Percentiles rank a stretch among this genome's conserved stretches.
Conservation (phyloP, 257 asterid genomes). For the Fraxinus americana region DNA sequence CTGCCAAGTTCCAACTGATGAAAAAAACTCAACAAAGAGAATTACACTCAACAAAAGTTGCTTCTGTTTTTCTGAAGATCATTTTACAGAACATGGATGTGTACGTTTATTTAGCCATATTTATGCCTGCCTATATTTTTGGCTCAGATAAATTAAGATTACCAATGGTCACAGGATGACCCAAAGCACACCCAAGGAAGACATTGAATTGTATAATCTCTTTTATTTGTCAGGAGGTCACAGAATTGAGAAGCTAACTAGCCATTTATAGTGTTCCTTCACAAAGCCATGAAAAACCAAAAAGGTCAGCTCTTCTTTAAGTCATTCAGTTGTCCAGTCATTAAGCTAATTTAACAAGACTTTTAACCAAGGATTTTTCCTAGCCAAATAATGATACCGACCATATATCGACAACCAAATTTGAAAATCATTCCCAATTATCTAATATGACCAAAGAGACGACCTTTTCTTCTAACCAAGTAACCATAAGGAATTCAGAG, state of each 20-base stretch:
- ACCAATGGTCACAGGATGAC: not conserved
- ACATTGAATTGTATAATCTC: too few species aligned
- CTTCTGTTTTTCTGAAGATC: not conserved
- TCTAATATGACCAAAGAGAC: too few species aligned
- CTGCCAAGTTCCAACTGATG: constrained; percentile 2
- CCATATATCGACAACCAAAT: too few species aligned
- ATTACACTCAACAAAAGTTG: not conserved
- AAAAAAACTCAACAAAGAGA: constrained; percentile 3
- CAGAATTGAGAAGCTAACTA: not conserved
- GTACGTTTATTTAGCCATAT: not conserved
- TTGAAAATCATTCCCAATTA: too few species aligned
- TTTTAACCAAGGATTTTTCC: too few species aligned
- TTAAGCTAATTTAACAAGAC: not conserved
- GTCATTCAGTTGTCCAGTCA: not conserved
- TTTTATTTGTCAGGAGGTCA: not conserved
- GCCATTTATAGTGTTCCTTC: not conserved
- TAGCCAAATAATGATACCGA: too few species aligned
- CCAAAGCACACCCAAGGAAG: not conserved
- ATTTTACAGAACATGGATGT: not conserved
- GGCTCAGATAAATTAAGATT: not conserved
- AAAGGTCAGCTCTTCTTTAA: not conserved
- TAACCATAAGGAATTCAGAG: too few species aligned
- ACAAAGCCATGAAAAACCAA: not conserved
- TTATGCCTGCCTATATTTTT: not conserved
- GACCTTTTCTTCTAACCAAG: too few species aligned